Evolutionary conservation across 2,329 filamentous ascomycete genomes (phyloP).

Genomic region (Alternaria panax): DNA sequence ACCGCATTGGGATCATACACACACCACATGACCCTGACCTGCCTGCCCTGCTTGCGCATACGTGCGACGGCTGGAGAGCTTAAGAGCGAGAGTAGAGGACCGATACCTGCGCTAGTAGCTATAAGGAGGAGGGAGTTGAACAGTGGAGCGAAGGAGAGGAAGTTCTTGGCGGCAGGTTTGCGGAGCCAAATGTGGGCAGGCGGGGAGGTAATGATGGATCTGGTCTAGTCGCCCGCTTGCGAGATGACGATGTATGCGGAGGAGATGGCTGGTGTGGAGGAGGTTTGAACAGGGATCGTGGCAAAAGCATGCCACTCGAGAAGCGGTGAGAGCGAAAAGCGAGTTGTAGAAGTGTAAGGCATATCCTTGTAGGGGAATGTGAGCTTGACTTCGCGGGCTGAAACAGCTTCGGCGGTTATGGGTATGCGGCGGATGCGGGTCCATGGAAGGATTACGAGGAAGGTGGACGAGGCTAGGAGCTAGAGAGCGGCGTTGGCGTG

Average conservation of each 20-base stretch:
- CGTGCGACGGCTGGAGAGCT: constrained; percentile 9
- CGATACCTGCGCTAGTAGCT: constrained; percentile 35
- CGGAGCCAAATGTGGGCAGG: constrained; percentile 27
- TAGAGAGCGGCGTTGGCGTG: constrained; percentile 59
- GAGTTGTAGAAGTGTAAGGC: constrained; percentile 33
- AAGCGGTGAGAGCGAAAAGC: constrained; percentile 29
- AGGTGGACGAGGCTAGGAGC: constrained; percentile 70
- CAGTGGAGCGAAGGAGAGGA: constrained; percentile 26
- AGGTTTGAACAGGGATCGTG: constrained; percentile 34
- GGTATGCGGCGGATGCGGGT: constrained; percentile 70
- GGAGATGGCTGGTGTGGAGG: not conserved
- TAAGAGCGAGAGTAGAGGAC: constrained; percentile 29
- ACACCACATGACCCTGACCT: constrained; percentile 28
- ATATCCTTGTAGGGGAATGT: constrained; percentile 53
- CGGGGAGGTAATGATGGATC: constrained; percentile 16
- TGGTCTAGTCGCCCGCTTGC: constrained; percentile 48
- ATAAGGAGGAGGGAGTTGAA: constrained; percentile 32
- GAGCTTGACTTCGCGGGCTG: constrained; percentile 73
- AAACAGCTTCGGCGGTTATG: constrained; percentile 71
- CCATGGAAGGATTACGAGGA: constrained; percentile 76
- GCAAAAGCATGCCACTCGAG: constrained; percentile 51
- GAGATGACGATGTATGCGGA: constrained; percentile 39
- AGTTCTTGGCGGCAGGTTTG: constrained; percentile 25
- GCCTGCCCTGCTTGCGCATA: constrained; percentile 13
- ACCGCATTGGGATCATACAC: constrained; percentile 16